phyloP scores from a whole-genome alignment of 257 asterid genomes.

The Gentiana macrophylla region DNA sequence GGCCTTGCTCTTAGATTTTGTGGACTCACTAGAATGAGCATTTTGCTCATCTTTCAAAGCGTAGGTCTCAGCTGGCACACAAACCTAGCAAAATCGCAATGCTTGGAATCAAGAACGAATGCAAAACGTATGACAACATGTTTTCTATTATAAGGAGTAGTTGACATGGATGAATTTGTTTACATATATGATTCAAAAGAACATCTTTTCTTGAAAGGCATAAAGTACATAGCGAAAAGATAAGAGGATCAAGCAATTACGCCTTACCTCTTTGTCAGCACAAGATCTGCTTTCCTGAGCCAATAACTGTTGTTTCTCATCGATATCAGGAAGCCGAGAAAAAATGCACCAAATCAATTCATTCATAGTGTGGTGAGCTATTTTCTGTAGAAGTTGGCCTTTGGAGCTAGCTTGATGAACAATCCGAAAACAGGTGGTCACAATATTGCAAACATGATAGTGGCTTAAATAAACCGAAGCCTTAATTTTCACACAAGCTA shows the following conservation, averaged over 20 bases:
- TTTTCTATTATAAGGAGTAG: no score
- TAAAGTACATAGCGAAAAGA: no score
- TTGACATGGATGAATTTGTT: background rate
- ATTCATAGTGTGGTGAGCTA: constrained; percentile 93
- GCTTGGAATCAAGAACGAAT: constrained; percentile 4
- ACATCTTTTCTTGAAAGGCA: background rate
- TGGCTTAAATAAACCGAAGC: constrained; percentile 68
- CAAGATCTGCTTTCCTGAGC: constrained; percentile 22
- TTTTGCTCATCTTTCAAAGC: constrained; percentile 25
- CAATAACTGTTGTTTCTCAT: constrained; percentile 15
- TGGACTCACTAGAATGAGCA: constrained; percentile 23
- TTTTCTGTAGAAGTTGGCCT: constrained; percentile 78
- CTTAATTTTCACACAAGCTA: constrained; percentile 90
- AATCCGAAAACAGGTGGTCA: constrained; percentile 79
- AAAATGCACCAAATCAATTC: constrained; percentile 82
- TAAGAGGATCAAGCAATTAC: background rate
- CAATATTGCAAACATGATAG: constrained; percentile 86
- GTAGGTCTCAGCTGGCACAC: constrained; percentile 20
- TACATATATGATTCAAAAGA: background rate
- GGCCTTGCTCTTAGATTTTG: constrained; percentile 26
- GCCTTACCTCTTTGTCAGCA: constrained; percentile 39
- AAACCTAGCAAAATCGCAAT: constrained; percentile 26
- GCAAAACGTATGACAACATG: background rate
- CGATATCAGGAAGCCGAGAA: constrained; percentile 58
- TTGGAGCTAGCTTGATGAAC: constrained; percentile 94